Base-by-base conservation (phyloP, 2,329 filamentous ascomycete species). In the Botryotinia convoluta region DNA sequence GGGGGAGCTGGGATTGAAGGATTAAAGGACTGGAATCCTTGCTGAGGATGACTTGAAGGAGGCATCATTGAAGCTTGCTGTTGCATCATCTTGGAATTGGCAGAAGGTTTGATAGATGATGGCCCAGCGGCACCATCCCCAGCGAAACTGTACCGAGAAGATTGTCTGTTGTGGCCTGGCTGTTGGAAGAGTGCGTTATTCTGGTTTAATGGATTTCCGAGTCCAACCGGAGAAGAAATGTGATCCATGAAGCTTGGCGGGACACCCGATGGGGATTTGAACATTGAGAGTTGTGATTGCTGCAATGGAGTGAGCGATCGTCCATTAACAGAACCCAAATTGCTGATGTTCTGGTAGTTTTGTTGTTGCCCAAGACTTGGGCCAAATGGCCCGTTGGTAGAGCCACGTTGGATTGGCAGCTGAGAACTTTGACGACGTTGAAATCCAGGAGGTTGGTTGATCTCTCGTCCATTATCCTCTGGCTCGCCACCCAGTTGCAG, bases 61-160 rank as follows among this genome's bases (percentile, higher is more conserved):
- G 91, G 92, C 91, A 95, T 93, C 91, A 95, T 96, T 20, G 92
- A 92, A n/a, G 92, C 91, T 84, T 95, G 93, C 82, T 94, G 93
- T 72, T 90, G 93, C 91, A 95, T 92, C 79, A 93, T 87, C 79
- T 93, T 91, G 69, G 91, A 88, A 81, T 94, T 95, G 22, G 90
- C 89, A n/a, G 92, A 89, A 72, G 93, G 87, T 83, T 96, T 96
- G 72, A 95, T 89, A 64, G 88, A 87, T 7, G 79, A 77, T 57
- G 88, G 86, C 39, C 89, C 86, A 26, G 88, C 86, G 35, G 87
- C 87, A 74, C 86, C 87, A 64, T 97, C 94, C 79, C 93, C 95
- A 76, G 91, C 91, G 81, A 98, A 98, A 79, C 90, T 95, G 82
- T 94, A 98, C 72, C 95, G 88, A 4, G 95, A 97, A 16, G 92